Base-by-base conservation (phyloP, 148 eudicot species). In the Nepenthes mirabilis region DNA sequence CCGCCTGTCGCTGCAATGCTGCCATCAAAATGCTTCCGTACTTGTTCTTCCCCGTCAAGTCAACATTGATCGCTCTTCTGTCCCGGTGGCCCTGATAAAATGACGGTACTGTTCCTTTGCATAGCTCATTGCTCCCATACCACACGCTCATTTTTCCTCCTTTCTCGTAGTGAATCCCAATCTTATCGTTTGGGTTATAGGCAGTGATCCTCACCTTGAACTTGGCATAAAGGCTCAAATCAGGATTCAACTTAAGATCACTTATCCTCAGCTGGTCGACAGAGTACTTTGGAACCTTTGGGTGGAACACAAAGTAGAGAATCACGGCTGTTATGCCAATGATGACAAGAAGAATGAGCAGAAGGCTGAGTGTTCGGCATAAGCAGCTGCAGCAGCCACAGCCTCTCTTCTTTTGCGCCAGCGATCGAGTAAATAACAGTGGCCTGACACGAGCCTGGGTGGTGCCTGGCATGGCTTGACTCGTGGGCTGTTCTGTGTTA, bases 81-180 rank as follows among this genome's bases (percentile, higher is more conserved):
- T 88, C 83, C 63, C 65, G 67, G 57, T 82, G 90, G 11, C 84
- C 86, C 66, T 91, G 97, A 71, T 91, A 91, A 67, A 88, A 91
- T 55, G 14, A 72, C 0, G 90, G 96, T 11, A 91, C 52, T 0
- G 77, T 47, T 5, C 97, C 97, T 55, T 68, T 69, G 60, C 97
- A 91, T 2, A 91, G 83, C 61, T 77, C 70, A 1, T 76, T 67
- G 72, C 32, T 52, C 7, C 32, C 32, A 52, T 91, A 88, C 95
- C 86, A 85, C 10, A 83, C 94, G 9, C 88, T 82, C 60, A 88
- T 65, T 37, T 71, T 76, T 58, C 96, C 88, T 49, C 94, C 94
- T 66, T 76, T 78, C 56, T 81, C 77, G 53, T 88, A 91, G 74
- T 80, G 85, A 11, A 91, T 91, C 12, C 94, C 98, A 9, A 88